phyloP scores from a whole-genome alignment of 2,329 filamentous ascomycete species.

The Verticillium klebahnii region DNA sequence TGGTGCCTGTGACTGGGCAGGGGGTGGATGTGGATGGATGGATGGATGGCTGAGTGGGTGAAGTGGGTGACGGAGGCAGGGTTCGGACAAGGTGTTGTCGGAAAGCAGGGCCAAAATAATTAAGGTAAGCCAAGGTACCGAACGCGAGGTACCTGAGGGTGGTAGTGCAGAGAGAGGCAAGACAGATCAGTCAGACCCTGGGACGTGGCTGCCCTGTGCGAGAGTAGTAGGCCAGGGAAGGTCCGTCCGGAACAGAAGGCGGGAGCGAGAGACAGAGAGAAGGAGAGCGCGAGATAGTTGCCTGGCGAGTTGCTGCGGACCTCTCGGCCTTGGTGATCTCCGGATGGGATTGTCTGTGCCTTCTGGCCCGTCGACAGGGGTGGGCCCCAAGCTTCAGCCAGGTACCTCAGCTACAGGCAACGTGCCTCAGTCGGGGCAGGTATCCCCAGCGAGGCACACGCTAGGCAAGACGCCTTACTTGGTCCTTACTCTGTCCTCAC shows the following conservation, averaged over 20 bases:
- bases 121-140: too few relatives aligned
- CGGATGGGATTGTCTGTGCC: not conserved
- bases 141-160: too few relatives aligned
- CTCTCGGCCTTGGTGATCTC: not conserved
- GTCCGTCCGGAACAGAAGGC: too few relatives aligned
- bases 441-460: not conserved
- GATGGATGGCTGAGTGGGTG: not conserved
- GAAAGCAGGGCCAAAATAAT: not conserved
- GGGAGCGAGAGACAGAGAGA: not conserved
- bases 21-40: too few relatives aligned
- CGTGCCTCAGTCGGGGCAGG: not conserved
- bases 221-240: not conserved
- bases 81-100: not conserved
- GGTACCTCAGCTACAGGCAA: too few relatives aligned
- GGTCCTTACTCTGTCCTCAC: too few relatives aligned
- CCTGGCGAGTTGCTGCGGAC: not conserved
- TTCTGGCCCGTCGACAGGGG: not conserved
- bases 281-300: not conserved
- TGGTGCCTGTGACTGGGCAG: not conserved
- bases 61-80: not conserved
- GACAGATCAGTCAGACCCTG: too few relatives aligned
- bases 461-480: not conserved
- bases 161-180: too few relatives aligned
- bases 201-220: not conserved
- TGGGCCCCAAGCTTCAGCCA: too few relatives aligned